Conservation (phyloP, 208 protist species). For the Crithidia expoeki region DNA sequence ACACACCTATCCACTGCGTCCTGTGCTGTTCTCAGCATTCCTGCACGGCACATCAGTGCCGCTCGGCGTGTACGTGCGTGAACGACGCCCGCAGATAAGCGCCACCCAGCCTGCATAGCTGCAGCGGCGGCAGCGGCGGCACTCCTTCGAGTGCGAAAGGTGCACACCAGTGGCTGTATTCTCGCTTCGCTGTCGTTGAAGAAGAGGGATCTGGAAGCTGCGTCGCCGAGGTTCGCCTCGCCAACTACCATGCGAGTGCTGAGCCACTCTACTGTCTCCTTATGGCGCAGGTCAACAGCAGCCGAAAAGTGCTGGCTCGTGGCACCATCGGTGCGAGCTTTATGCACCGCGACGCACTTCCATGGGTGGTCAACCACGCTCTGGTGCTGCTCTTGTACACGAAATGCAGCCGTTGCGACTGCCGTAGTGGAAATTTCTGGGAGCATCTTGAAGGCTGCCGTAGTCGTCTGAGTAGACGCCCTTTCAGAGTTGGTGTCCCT, state of each 20-base stretch:
- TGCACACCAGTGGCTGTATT: not conserved
- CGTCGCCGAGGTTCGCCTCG: not conserved
- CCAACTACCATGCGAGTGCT: not conserved
- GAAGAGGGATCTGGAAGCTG: not conserved
- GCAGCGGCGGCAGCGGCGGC: not conserved
- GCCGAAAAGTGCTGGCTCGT: too few species aligned
- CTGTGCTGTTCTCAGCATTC: constrained; percentile 7
- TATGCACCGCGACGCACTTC: too few species aligned
- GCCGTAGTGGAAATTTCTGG: too few species aligned
- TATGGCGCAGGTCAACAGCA: not conserved
- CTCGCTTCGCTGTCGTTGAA: not conserved
- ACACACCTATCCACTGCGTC: constrained; percentile 6
- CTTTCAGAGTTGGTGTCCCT: too few species aligned
- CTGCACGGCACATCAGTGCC: constrained; percentile 16
- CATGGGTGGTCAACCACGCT: too few species aligned
- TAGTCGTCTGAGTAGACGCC: not conserved
- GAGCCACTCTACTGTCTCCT: not conserved
- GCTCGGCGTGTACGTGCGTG: not conserved
- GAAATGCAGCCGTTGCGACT: too few species aligned
- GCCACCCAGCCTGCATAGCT: too few species aligned
- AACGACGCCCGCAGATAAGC: not conserved
- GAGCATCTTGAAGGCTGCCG: too few species aligned
- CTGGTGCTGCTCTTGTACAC: too few species aligned
- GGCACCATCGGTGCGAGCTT: too few species aligned
- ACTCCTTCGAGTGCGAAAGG: not conserved